Conservation (phyloP, 495 filamentous ascomycete species). For the Clavariopsis aquatica region DNA sequence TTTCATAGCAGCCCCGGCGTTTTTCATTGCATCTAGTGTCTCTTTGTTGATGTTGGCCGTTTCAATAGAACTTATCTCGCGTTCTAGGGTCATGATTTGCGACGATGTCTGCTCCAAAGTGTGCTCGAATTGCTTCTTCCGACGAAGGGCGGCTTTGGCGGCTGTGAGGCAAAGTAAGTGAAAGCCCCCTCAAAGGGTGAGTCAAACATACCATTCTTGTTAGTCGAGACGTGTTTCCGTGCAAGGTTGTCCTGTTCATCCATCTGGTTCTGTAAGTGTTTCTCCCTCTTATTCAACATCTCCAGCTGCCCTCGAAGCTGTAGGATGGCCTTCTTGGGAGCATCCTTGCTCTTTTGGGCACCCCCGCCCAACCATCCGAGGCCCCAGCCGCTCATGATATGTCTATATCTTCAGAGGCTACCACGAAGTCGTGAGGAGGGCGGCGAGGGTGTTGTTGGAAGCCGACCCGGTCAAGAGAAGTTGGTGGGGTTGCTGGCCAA, state of each 20-base stretch:
- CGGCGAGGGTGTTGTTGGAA: background rate
- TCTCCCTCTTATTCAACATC: slow-evolving; percentile 96
- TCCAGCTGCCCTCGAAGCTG: slow-evolving; percentile 84
- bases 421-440: background rate
- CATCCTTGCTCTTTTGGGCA: slow-evolving; percentile 83
- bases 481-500: background rate
- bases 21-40: slow-evolving; percentile 91
- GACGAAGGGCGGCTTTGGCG: slow-evolving; percentile 85
- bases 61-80: slow-evolving; percentile 95
- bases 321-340: slow-evolving; percentile 95
- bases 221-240: slow-evolving; percentile 83
- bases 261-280: slow-evolving; percentile 86
- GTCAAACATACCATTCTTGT: slow-evolving; percentile 76
- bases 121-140: slow-evolving; percentile 92
- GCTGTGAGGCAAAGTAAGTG: slow-evolving; percentile 52
- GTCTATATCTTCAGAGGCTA: background rate
- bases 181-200: background rate
- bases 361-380: slow-evolving; percentile 43
- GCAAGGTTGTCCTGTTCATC: slow-evolving; percentile 89
- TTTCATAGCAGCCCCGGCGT: slow-evolving; percentile 84
- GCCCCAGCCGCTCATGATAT: slow-evolving; percentile 45
- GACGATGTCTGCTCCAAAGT: slow-evolving; percentile 84
- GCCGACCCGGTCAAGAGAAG: background rate
- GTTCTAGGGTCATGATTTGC: slow-evolving; percentile 88
- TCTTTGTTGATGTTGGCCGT: slow-evolving; percentile 98